These are phyloP conservation scores for Russula lepida DNA, from an alignment of 768 basidiomycete species.

Conservation along the genomic window DNA sequence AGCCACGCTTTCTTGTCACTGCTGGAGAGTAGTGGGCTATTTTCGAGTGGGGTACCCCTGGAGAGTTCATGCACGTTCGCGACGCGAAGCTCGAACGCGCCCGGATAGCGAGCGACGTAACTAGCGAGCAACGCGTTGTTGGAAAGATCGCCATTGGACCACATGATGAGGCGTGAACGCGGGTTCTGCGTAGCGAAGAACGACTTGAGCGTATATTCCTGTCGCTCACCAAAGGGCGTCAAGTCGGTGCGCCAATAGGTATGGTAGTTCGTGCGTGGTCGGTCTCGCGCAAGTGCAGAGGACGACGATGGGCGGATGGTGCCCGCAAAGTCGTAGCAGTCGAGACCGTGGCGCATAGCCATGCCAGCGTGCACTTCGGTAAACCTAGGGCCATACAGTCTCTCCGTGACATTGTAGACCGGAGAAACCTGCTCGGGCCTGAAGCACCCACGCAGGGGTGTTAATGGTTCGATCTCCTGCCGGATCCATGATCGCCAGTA, in stretches of 20 bases:
- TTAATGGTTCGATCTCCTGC: slow-evolving; percentile 56
- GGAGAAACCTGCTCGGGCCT: slow-evolving; percentile 48
- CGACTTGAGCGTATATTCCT: slow-evolving; percentile 87
- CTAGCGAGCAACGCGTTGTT: slow-evolving; percentile 46
- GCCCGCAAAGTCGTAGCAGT: slow-evolving; percentile 90
- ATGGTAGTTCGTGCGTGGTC: slow-evolving; percentile 63
- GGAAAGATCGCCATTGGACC: slow-evolving; percentile 81
- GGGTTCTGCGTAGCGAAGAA: slow-evolving; percentile 86
- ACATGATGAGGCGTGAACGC: slow-evolving; percentile 63
- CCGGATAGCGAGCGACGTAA: slow-evolving; percentile 57
- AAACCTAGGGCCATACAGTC: slow-evolving; percentile 53
- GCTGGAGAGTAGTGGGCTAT: slow-evolving; percentile 46
- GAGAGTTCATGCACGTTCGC: slow-evolving; percentile 65
- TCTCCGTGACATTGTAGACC: slow-evolving; percentile 57
- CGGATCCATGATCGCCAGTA: slow-evolving; percentile 72
- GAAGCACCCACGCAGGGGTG: slow-evolving; percentile 70
- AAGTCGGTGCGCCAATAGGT: slow-evolving; percentile 94
- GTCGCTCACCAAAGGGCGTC: slow-evolving; percentile 67
- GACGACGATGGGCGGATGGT: slow-evolving; percentile 42
- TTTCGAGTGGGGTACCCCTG: slow-evolving; percentile 67
- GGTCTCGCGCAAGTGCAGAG: slow-evolving; percentile 15
- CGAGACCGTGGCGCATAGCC: slow-evolving; percentile 67
- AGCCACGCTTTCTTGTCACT: slow-evolving; percentile 85
- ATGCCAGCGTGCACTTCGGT: slow-evolving; percentile 77
- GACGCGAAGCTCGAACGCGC: slow-evolving; percentile 58